A percentile compares a stretch with the other conserved stretches of the same genome.
These are phyloP conservation scores for Thermothielavioides terrestris DNA, from an alignment of 495 filamentous ascomycete species.

Conservation along the genomic window DNA sequence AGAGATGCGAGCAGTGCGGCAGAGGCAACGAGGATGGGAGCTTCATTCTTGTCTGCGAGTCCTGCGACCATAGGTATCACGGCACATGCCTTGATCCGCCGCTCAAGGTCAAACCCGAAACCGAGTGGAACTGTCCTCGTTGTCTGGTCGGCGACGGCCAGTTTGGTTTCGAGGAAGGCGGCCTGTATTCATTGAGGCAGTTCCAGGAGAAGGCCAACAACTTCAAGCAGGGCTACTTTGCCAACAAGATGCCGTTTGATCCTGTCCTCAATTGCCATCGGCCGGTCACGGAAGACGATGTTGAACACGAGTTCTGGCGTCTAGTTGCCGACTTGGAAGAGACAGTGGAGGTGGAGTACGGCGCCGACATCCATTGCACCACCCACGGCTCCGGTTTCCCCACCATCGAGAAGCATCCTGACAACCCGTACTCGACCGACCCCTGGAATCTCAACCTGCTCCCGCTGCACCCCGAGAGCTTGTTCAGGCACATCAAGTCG, in stretches of 20 bases:
- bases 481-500: conserved; percentile 95
- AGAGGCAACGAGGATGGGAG: conserved; percentile 55
- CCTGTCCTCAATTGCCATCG: conserved; percentile 68
- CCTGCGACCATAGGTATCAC: conserved; percentile 86
- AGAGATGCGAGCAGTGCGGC: conserved; percentile 85
- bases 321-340: conserved; percentile 87
- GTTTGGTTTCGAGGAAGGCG: conserved; percentile 96
- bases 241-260: conserved; percentile 82
- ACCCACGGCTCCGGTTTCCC: conserved; percentile 98
- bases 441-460: conserved; percentile 96
- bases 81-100: conserved; percentile 81
- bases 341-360: conserved; percentile 96
- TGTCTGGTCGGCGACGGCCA: conserved; percentile 95
- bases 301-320: conserved; percentile 95
- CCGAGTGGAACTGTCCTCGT: conserved; percentile 93
- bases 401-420: conserved; percentile 84
- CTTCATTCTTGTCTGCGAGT: conserved; percentile 77
- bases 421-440: conserved; percentile 75
- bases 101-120: conserved; percentile 66
- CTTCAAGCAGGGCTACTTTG: conserved; percentile 92
- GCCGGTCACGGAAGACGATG: conserved; percentile 86
- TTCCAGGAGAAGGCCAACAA: conserved; percentile 94
- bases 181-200: conserved; percentile 87
- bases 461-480: conserved; percentile 80
- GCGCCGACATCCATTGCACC: conserved; percentile 95